These are phyloP conservation scores for Monilinia aucupariae DNA, from an alignment of 2,329 filamentous ascomycete genomes.

Conservation along the genomic window DNA sequence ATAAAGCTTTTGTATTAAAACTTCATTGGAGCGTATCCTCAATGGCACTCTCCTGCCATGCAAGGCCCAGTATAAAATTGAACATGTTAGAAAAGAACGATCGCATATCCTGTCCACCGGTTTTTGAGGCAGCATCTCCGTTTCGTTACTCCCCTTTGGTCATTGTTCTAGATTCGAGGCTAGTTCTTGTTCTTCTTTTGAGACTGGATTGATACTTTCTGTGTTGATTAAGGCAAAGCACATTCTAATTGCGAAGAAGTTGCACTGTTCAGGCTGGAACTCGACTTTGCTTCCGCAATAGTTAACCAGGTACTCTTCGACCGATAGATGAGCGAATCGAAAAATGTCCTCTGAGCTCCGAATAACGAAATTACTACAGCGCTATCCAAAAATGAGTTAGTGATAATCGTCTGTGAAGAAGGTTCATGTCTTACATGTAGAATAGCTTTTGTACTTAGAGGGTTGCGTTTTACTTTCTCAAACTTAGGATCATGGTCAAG, in stretches of 20 bases:
- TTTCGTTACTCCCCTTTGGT: neutral
- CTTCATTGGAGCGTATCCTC: neutral
- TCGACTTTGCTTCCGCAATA: neutral
- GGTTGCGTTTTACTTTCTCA: neutral
- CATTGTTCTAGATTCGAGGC: neutral
- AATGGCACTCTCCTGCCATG: neutral
- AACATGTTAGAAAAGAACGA: neutral
- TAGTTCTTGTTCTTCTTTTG: neutral
- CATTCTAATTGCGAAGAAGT: neutral
- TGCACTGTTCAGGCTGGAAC: neutral
- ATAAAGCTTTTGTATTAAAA: neutral
- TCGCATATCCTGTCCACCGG: too few relatives aligned
- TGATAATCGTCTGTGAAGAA: neutral
- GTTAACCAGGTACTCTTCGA: neutral
- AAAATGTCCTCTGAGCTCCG: neutral
- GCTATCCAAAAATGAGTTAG: neutral
- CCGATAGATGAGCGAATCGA: neutral
- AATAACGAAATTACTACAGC: neutral
- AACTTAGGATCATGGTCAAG: neutral
- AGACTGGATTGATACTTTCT: neutral
- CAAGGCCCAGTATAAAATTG: neutral
- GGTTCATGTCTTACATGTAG: neutral
- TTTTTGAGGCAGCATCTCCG: neutral
- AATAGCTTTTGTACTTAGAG: neutral
- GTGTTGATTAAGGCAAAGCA: neutral